Evolutionary conservation across 208 protist genomes (phyloP), one percentile per base, ranked within the genome.

Genomic region (Naegleria gruberi): DNA sequence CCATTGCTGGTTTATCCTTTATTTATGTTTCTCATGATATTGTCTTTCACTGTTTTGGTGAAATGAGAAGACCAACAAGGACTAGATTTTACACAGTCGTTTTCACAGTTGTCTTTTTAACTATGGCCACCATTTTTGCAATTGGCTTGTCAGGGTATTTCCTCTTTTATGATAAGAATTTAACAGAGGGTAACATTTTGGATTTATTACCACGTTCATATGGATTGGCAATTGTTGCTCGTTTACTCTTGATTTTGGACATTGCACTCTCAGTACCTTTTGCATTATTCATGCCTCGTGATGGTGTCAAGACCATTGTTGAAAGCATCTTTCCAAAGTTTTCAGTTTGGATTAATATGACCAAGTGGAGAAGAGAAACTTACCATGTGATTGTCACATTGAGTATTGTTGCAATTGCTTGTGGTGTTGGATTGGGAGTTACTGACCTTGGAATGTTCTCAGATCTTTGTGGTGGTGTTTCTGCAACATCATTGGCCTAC

Each of bases 21-120:
- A 84, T 45, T 84, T 84, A 40, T 44, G 81, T 84, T 10, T 84
- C 19, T 45, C 81, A 84, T 44, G 81, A 84, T 84, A 40, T 84
- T 10, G n/a, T 10, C 6, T 84, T 84, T 44, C 8, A 84, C n/a
- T 10, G 8, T 19, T 84, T 84, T 84, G 37, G n/a, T 12, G 41
- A 44, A 30, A 40, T 84, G 81, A 84, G 43, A n/a, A 84, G n/a
- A 44, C 12, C 26, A 8, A 84, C 81, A 12, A 41, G 81, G 43
- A 34, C 5, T 3, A 40, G 41, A 84, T 84, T 40, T 84, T 84
- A 84, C 41, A 30, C 40, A 17, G 41, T 84, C 5, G 81, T 84
- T 6, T 17, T 84, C 4, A 84, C 41, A 43, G n/a, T 17, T 3
- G 23, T 84, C 5, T n/a, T 23, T 10, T 46, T 84, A 34, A 46